Evolutionary conservation across 208 protist species (phyloP).

Genomic region (Wallacemonas sp.): DNA sequence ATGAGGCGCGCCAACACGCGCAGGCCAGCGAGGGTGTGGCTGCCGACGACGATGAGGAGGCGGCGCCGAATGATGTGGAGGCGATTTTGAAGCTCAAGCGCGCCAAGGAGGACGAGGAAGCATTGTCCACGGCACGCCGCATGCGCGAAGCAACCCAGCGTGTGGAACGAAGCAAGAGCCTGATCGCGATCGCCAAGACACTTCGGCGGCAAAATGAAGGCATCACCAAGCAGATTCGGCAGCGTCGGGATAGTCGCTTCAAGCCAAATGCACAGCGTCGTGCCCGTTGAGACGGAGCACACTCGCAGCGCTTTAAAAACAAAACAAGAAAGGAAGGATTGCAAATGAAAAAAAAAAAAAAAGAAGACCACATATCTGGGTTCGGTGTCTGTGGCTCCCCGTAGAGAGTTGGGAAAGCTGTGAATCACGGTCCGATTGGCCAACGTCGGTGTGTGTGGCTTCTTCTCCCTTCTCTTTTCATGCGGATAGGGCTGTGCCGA

Average conservation of each 20-base stretch:
- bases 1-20: neutral
- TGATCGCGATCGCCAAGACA: conserved; percentile 72
- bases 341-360: too few relatives aligned
- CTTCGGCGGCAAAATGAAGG: conserved; percentile 78
- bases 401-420: too few relatives aligned
- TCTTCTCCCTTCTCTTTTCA: too few relatives aligned
- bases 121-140: conserved; percentile 42
- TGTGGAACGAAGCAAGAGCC: conserved; percentile 77
- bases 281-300: conserved; percentile 43
- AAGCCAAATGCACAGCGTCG: conserved; percentile 64
- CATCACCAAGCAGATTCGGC: conserved; percentile 63
- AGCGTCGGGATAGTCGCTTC: conserved; percentile 71
- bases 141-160: conserved; percentile 81
- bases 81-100: conserved; percentile 45
- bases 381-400: too few relatives aligned
- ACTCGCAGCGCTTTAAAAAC: too few relatives aligned
- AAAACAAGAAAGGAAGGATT: too few relatives aligned
- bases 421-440: too few relatives aligned
- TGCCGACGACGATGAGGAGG: conserved; percentile 24
- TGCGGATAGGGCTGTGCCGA: too few relatives aligned
- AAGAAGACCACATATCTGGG: too few relatives aligned
- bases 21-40: neutral
- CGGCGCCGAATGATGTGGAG: conserved; percentile 43
- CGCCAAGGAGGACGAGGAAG: conserved; percentile 42
- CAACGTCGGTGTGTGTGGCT: too few relatives aligned